Base-by-base conservation (phyloP, 2,329 filamentous ascomycete species). In the Sarocladiaceae sp. region DNA sequence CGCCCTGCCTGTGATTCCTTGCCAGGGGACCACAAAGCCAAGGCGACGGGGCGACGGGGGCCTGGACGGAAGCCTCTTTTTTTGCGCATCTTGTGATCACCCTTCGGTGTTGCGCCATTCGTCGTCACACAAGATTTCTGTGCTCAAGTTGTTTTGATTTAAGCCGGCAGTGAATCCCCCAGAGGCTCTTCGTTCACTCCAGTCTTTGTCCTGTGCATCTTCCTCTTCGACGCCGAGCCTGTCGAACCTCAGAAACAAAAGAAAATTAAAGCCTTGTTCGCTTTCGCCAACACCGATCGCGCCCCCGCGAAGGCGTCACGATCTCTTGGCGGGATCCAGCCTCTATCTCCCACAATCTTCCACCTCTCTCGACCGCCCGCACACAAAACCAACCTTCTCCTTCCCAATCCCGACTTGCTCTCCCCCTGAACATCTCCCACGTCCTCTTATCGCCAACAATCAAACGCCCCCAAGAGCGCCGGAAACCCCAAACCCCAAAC, bases 1-100 rank as follows among this genome's bases (percentile, higher is more conserved):
- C n/a, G n/a, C n/a, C n/a, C n/a, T n/a, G n/a, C n/a, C n/a, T n/a
- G n/a, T n/a, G n/a, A n/a, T n/a, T n/a, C n/a, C 26, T 29, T 29
- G 26, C 9, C 9, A 29, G 26, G n/a, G 26, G 26, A 29, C 9
- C 9, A n/a, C 9, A 29, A 9, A 29, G 26, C n/a, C 26, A n/a
- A 29, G 26, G 9, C 26, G 26, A 29, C 9, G 26, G 26, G 26
- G 26, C 9, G 26, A n/a, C 9, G n/a, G 26, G 26, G 26, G 26
- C 9, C 26, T 29, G n/a, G 26, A 29, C 9, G n/a, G 26, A n/a
- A n/a, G n/a, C 5, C 5, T 29, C 29, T 41, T 43, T 43, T 43
- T 43, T 19, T 32, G 40, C 40, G 27, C 29, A 20, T 43, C 40
- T 43, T 43, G 40, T 43, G 40, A 43, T 43, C 40, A 43, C 16